Evolutionary conservation across 2,329 filamentous ascomycete genomes (phyloP), one percentile per base, ranked within the genome.

Genomic region (Fusarium sterilihyphosum): DNA sequence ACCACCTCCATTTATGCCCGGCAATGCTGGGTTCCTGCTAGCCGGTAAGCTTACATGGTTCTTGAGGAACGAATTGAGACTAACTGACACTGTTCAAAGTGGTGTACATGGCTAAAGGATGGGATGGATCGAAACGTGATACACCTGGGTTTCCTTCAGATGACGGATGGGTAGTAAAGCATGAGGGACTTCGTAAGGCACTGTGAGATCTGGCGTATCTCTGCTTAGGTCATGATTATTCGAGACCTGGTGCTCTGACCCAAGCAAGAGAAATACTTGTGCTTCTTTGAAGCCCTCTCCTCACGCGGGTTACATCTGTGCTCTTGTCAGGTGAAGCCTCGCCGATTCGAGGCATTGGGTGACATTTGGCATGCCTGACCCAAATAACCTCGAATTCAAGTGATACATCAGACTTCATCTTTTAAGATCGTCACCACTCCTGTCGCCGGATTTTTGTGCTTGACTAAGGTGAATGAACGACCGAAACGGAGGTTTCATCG

Each of bases 1-100:
- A 5, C 73, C 76, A 71, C 83, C 54, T 74, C 83, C 37, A 7
- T 84, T 83, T 54, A 80, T 84, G 74, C 80, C 83, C 1, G 82
- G 82, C 2, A 84, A 84, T 61, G 82, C 82, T 10, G 82, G 79
- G 0, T 82, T 84, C 22, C 75, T 84, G 13, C 78, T 82, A 8
- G 81, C 82, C 5, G 70, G 74, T 72, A 67, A 67, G 59, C 6
- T 35, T 13, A 16, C 29, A 24, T 24, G 26, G 11, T 18, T 26
- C 4, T 17, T 1, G 1, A 18, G 1, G 3, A 29, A n/a, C 3
- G 18, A n/a, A 10, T 10, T 2, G 37, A 9, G 2, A 4, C 12
- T 24, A 9, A 4, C 41, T 38, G 13, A 33, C 4, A 8, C 10
- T 6, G 3, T 14, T 2, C 20, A 31, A 17, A 84, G 83, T 84